Base-by-base conservation (phyloP, 768 basidiomycete species). In the Pulveroboletus sp. region DNA sequence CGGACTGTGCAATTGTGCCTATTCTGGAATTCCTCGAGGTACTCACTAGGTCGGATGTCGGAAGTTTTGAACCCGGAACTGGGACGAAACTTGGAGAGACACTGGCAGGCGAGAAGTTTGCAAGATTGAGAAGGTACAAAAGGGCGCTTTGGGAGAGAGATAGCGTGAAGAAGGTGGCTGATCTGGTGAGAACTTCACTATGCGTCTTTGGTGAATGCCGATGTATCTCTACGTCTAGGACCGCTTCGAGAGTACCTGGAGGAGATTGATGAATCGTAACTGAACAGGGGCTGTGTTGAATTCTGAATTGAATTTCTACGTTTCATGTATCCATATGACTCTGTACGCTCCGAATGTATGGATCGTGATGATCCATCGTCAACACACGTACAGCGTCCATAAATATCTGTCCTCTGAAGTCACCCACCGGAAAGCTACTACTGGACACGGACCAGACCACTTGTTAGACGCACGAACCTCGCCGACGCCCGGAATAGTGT, bases 1-100 rank as follows among this genome's bases (percentile, higher is more conserved):
- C 83, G 4, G 85, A 85, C 57, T 77, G 78, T 18, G 78, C 76
- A 1, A 63, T 82, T 28, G 69, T 73, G 5, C 83, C 85, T 4
- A 77, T 82, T 69, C 57, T 85, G 8, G 78, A 71, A 4, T 66
- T 80, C 7, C 52, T 75, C 31, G 70, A 76, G 39, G 45, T 77
- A 1, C 0, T 26, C 8, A 54, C 78, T n/a, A 69, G 67, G 60
- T 73, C 78, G 47, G 79, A 81, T 38, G 32, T 79, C 17, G 81
- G 82, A 0, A 67, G 60, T 28, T 83, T 68, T 50, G 68, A 72
- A 21, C 69, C 62, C 24, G 82, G 77, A 8, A 68, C 73, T 15
- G 81, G 80, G 0, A 61, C 60, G 42, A 74, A 70, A 57, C 64
- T 74, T 0, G 66, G 71, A 26, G 70, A 77, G 31, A 65, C 60